Base-by-base conservation (phyloP, 495 filamentous ascomycete genomes). In the Podospora australis region DNA sequence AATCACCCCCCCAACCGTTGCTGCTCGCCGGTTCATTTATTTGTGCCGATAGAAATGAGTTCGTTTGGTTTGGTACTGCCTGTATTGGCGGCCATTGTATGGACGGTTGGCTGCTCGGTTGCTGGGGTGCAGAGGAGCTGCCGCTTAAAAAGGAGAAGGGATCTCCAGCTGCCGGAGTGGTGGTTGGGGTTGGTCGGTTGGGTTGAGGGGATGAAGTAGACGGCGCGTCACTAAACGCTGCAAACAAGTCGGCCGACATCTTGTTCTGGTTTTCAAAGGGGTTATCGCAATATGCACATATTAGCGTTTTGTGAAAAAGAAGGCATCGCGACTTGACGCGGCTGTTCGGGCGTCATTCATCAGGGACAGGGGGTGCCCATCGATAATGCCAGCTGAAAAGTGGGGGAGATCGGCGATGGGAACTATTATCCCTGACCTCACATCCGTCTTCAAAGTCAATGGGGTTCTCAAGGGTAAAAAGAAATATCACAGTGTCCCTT, bases 221-320 rank as follows among this genome's bases (percentile, higher is more conserved):
- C 16, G 68, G 40, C 46, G 61, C 46, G 49, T 66, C 69, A 51
- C 80, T 83, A 55, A 90, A 90, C 41, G 80, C 82, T 41, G 84
- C 82, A 29, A 86, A 79, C 28, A 90, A 74, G 54, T 88, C 86
- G 42, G 82, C 78, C 35, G 86, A 90, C 86, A 90, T 90, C 19
- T 26, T 58, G 58, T n/a, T n/a, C n/a, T n/a, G n/a, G n/a, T n/a
- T n/a, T n/a, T n/a, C n/a, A n/a, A n/a, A n/a, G n/a, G n/a, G n/a
- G n/a, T n/a, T n/a, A n/a, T n/a, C n/a, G n/a, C n/a, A n/a, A n/a
- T n/a, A n/a, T n/a, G n/a, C n/a, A n/a, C n/a, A n/a, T n/a, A n/a
- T n/a, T n/a, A n/a, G n/a, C n/a, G n/a, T n/a, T n/a, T n/a, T n/a
- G n/a, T n/a, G n/a, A n/a, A n/a, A n/a, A n/a, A n/a, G n/a, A n/a